phyloP scores from a whole-genome alignment of 129 eudicot genomes.

The Lonicera japonica region DNA sequence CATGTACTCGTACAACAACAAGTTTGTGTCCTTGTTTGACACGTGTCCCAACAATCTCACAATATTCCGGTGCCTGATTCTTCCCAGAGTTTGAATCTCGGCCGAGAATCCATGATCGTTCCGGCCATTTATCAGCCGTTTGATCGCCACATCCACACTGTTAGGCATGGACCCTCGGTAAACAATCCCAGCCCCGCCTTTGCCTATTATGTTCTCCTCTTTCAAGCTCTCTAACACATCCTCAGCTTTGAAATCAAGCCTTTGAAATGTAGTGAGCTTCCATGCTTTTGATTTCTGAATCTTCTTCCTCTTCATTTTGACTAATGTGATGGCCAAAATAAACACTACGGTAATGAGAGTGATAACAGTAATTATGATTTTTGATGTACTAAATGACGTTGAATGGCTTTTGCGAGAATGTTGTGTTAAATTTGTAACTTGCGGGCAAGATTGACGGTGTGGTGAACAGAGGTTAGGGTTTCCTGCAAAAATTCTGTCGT shows the following conservation, averaged over 20 bases:
- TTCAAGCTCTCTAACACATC: slow-evolving; percentile 67
- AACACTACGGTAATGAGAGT: slow-evolving; percentile 12
- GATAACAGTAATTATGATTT: slow-evolving; percentile 20
- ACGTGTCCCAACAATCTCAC: slow-evolving; percentile 78
- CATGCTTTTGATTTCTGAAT: slow-evolving; percentile 45
- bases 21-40: slow-evolving; percentile 62
- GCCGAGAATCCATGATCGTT: slow-evolving; percentile 43
- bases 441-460: slow-evolving; percentile 30
- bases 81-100: slow-evolving; percentile 78
- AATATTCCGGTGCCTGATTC: slow-evolving; percentile 72
- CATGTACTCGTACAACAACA: slow-evolving; percentile 87
- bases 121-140: slow-evolving; percentile 36
- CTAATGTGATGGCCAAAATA: slow-evolving; percentile 21
- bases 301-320: slow-evolving; percentile 20
- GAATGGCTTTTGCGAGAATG: slow-evolving; percentile 7
- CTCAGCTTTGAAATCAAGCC: slow-evolving; percentile 60
- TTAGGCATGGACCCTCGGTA: slow-evolving; percentile 79
- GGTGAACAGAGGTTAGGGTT: slow-evolving; percentile 71
- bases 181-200: slow-evolving; percentile 89
- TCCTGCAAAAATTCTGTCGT: slow-evolving; percentile 47
- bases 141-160: slow-evolving; percentile 70
- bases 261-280: slow-evolving; percentile 82
- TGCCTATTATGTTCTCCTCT: slow-evolving; percentile 85
- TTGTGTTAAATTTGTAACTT: neutral
- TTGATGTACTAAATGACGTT: slow-evolving; percentile 21